These are phyloP conservation scores for Rhizopogon vesiculosus DNA, from an alignment of 768 basidiomycete species.

Conservation along the genomic window DNA sequence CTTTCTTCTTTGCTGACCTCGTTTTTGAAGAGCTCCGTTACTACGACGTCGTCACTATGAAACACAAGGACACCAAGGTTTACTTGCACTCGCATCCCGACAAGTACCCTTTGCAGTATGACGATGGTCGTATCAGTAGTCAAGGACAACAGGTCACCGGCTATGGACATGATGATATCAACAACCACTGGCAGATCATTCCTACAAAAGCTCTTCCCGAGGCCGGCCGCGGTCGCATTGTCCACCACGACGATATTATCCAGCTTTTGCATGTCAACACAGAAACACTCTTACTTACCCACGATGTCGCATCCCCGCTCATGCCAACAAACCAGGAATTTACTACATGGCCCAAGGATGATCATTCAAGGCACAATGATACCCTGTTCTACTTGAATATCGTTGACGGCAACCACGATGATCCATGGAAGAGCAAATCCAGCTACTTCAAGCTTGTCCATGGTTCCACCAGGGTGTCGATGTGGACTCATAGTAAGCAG, in stretches of 20 bases:
- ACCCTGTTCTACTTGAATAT: slow-evolving; percentile 82
- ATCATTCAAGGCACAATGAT: slow-evolving; percentile 75
- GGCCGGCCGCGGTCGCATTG: slow-evolving; percentile 87
- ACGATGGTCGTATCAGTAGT: slow-evolving; percentile 91
- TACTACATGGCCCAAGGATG: slow-evolving; percentile 85
- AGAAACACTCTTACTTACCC: slow-evolving; percentile 79
- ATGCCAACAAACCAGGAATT: slow-evolving; percentile 99
- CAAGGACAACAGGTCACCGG: slow-evolving; percentile 98
- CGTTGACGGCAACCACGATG: slow-evolving; percentile 67
- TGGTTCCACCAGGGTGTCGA: slow-evolving; percentile 81
- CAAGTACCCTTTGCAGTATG: slow-evolving; percentile 87
- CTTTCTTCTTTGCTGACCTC: background rate
- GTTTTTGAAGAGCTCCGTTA: slow-evolving; percentile 80
- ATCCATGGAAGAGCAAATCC: slow-evolving; percentile 90
- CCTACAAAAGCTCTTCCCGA: slow-evolving; percentile 95
- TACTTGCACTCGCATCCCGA: slow-evolving; percentile 93
- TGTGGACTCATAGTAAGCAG: slow-evolving; percentile 87
- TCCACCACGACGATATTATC: slow-evolving; percentile 84
- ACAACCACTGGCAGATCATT: slow-evolving; percentile 94
- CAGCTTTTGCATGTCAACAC: slow-evolving; percentile 88
- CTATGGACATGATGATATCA: slow-evolving; percentile 89
- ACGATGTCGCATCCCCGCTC: slow-evolving; percentile 95
- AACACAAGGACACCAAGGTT: slow-evolving; percentile 91
- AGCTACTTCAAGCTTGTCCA: slow-evolving; percentile 91
- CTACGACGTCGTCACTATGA: slow-evolving; percentile 81